Conservation (phyloP, 192 early-diverging fungal genomes). For the Geosiphon pyriformis region DNA sequence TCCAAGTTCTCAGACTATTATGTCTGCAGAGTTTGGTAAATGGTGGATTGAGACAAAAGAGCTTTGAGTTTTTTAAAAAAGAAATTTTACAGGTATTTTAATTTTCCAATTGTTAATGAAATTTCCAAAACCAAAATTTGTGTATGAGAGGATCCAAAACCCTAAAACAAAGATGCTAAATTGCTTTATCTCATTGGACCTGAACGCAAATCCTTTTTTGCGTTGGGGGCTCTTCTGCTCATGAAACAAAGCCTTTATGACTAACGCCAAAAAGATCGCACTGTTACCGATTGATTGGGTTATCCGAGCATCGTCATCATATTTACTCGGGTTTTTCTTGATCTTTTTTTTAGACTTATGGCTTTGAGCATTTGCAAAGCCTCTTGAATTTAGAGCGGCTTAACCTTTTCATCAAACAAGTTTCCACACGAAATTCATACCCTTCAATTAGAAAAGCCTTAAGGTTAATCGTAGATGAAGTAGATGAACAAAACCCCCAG, state of each 20-base stretch:
- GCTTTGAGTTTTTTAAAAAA: conserved; percentile 73
- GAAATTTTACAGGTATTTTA: conserved; percentile 69
- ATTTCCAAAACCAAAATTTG: too few species aligned
- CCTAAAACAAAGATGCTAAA: too few species aligned
- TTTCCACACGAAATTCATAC: conserved; percentile 44
- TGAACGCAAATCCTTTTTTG: too few species aligned
- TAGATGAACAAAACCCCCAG: conserved; percentile 75
- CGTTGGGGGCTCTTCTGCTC: too few species aligned
- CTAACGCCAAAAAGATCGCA: too few species aligned
- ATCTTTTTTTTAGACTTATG: conserved; percentile 68
- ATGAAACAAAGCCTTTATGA: too few species aligned
- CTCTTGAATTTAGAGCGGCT: conserved; percentile 68
- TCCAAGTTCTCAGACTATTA: conserved; percentile 73
- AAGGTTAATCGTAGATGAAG: conserved; percentile 80
- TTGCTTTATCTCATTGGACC: too few species aligned
- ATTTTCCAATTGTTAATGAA: not conserved
- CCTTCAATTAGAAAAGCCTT: conserved; percentile 61
- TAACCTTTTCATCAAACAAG: conserved; percentile 58
- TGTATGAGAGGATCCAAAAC: too few species aligned
- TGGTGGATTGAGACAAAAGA: conserved; percentile 78
- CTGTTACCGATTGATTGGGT: too few species aligned
- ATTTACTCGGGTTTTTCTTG: not conserved
- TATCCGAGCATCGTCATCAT: not conserved
- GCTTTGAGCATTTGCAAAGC: conserved; percentile 83
- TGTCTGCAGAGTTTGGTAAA: conserved; percentile 80